phyloP scores from a whole-genome alignment of 169 alveolate species.

The Besnoitia besnoiti region DNA sequence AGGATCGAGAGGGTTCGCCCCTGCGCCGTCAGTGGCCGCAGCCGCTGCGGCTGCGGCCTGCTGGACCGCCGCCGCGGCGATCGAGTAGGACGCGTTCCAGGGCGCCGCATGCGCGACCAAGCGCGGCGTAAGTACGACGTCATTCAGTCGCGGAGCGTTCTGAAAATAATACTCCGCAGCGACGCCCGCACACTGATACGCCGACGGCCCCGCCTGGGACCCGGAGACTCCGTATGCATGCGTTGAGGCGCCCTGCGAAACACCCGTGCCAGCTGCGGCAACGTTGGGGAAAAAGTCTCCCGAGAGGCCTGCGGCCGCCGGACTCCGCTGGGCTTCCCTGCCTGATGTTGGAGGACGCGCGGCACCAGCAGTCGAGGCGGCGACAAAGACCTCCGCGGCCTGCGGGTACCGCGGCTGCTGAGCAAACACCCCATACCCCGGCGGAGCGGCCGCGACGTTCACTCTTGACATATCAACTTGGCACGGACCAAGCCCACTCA shows the following conservation, averaged over 20 bases:
- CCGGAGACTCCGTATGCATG: neutral
- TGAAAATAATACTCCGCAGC: neutral
- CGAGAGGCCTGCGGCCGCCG: neutral
- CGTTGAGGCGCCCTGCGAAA: too few species aligned
- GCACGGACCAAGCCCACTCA: neutral
- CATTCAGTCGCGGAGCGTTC: neutral
- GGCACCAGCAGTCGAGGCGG: neutral
- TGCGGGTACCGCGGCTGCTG: neutral
- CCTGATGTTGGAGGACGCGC: neutral
- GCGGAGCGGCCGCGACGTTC: neutral
- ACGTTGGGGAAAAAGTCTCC: neutral
- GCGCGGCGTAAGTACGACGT: neutral
- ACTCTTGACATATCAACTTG: neutral
- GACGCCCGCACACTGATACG: neutral
- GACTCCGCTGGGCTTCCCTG: neutral
- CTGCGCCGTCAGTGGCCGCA: neutral
- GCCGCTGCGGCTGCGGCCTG: neutral
- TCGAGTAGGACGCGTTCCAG: neutral
- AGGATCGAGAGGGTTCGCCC: too few species aligned
- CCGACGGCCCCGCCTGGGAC: neutral
- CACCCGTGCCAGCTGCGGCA: too few species aligned
- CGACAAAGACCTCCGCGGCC: neutral
- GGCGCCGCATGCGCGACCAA: neutral
- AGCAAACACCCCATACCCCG: neutral
- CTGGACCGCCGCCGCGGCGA: neutral